A percentile compares a stretch with the other conserved stretches of the same genome.
Evolutionary conservation across 208 protist genomes (phyloP).

Genomic region (Wallacemonas sp.): DNA sequence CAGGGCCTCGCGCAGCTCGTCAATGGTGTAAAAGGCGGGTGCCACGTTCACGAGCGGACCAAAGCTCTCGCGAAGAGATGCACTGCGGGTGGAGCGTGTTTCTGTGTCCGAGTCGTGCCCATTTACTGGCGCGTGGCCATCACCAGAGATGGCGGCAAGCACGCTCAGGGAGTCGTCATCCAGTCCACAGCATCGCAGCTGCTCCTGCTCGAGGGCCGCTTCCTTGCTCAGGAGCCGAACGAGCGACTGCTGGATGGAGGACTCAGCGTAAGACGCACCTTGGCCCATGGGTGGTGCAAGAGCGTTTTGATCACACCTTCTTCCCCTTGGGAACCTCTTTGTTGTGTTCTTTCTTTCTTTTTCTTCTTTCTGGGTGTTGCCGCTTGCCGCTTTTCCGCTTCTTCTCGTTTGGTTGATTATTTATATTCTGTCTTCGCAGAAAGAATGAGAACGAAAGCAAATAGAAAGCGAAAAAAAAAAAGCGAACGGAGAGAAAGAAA

Average conservation of each 20-base stretch:
- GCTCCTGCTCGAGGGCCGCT: slow-evolving; percentile 33
- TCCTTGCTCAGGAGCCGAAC: slow-evolving; percentile 40
- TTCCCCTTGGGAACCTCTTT: too few relatives aligned
- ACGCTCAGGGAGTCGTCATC: neutral
- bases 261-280: slow-evolving; percentile 54
- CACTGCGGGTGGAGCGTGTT: too few relatives aligned
- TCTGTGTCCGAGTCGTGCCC: neutral
- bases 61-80: slow-evolving; percentile 26
- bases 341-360: too few relatives aligned
- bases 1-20: slow-evolving; percentile 50
- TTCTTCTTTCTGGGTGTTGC: too few relatives aligned
- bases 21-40: slow-evolving; percentile 50
- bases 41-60: slow-evolving; percentile 36
- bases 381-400: too few relatives aligned
- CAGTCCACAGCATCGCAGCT: slow-evolving; percentile 29
- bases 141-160: neutral
- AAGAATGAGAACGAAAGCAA: slow-evolving; percentile 18
- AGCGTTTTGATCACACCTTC: too few relatives aligned
- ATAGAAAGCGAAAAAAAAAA: slow-evolving; percentile 2
- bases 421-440: neutral
- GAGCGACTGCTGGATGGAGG: slow-evolving; percentile 42
- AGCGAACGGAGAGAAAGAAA: slow-evolving; percentile 1
- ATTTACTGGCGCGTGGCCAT: neutral
- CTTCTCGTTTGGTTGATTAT: slow-evolving; percentile 13
- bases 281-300: too few relatives aligned